Conservation (phyloP, 192 early-diverging fungal genomes). For the Spizellomyces sp. region DNA sequence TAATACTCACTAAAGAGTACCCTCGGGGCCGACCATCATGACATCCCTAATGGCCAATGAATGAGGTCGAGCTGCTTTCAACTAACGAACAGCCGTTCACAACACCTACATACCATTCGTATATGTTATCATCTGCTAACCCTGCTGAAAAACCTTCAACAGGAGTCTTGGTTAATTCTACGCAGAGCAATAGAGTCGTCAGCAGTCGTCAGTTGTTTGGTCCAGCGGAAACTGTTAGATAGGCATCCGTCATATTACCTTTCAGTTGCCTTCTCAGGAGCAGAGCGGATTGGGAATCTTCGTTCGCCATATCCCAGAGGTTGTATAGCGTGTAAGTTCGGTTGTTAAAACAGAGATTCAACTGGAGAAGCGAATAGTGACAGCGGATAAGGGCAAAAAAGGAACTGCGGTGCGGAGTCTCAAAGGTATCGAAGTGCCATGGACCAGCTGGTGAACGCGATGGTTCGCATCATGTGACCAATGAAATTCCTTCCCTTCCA, state of each 20-base stretch:
- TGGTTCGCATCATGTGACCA: not conserved
- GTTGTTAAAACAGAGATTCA: no score
- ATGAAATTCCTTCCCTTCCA: not conserved
- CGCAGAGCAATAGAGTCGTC: not conserved
- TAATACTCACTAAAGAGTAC: conserved; percentile 78
- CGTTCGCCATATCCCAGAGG: not conserved
- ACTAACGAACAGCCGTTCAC: conserved; percentile 1
- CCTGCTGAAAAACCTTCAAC: conserved; percentile 91
- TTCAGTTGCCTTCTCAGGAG: conserved; percentile 43
- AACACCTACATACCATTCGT: conserved; percentile 65
- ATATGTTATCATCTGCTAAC: conserved; percentile 84
- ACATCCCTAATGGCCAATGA: conserved; percentile 72
- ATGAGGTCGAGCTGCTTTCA: not conserved
- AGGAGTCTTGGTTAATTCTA: conserved; percentile 76
- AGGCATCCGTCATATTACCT: conserved; percentile 2
- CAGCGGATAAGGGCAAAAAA: no score
- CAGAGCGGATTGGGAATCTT: conserved; percentile 34
- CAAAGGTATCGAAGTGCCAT: not conserved
- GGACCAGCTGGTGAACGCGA: not conserved
- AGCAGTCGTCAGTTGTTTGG: not conserved
- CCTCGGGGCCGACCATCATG: conserved; percentile 86
- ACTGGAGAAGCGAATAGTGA: no score
- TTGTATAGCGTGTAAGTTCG: no score
- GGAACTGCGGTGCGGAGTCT: not conserved
- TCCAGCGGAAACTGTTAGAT: not conserved